phyloP scores from a whole-genome alignment of 495 filamentous ascomycete species.

The Astrothelium macrocarpum region DNA sequence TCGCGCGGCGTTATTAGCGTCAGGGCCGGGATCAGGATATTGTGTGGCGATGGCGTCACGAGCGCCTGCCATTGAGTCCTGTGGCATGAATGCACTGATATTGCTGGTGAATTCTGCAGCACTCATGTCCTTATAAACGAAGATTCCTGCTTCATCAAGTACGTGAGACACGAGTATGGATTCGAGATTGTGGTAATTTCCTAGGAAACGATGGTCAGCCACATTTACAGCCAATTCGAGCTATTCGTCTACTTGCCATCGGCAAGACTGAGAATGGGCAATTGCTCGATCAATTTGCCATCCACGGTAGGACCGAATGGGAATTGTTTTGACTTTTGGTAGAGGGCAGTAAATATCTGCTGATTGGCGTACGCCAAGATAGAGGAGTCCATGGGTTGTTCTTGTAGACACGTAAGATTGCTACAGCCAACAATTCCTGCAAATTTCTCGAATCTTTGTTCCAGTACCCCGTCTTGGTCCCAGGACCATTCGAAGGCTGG shows the following conservation, averaged over 20 bases:
- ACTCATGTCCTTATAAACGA: neutral
- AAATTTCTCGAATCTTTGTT: neutral
- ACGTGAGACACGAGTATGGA: slow-evolving; percentile 11
- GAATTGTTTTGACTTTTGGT: neutral
- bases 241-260: neutral
- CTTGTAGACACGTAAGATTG: neutral
- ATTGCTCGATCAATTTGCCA: neutral
- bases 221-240: neutral
- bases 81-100: slow-evolving; percentile 3
- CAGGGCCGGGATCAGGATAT: neutral
- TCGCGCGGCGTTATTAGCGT: neutral
- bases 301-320: neutral
- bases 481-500: neutral
- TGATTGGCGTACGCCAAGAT: neutral
- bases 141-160: slow-evolving; percentile 5
- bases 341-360: slow-evolving; percentile 2
- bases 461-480: neutral
- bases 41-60: neutral
- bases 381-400: neutral
- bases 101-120: neutral
- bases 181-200: neutral
- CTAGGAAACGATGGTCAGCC: neutral
- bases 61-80: neutral
- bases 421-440: neutral
- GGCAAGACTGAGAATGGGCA: neutral